Evolutionary conservation across 1,284 basidiomycete genomes (phyloP), one percentile per base, ranked within the genome.

Genomic region (Volvariella surrecta): DNA sequence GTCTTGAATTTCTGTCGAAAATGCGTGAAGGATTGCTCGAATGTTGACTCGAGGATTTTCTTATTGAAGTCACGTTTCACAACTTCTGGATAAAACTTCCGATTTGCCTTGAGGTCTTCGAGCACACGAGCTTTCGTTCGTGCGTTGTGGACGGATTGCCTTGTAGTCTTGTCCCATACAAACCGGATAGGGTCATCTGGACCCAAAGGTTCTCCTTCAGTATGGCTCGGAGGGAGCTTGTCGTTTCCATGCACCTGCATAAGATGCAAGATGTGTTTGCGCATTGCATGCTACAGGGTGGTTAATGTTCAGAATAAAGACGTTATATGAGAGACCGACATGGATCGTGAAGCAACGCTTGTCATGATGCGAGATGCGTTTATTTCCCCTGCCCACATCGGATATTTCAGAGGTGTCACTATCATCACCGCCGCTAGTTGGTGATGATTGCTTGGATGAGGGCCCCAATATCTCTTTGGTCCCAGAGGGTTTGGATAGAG

Each of bases 101-200:
- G 70, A 28, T 73, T 73, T 6, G 64, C 63, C 44, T 70, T 78
- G 42, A 86, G 59, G 52, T 84, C 79, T 3, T 62, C 61, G 18
- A 85, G 54, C 10, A 85, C 56, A 13, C 76, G 74, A 13, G 66
- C 60, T 60, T 81, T 85, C 82, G 85, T 86, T 4, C 71, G 68
- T 4, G 66, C 63, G 47, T 86, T 86, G 51, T 85, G 82, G 16
- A 75, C 66, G 0, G 81, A 84, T 51, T 85, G 80, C 47, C 75
- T 82, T 7, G 71, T 66, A 1, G 82, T 86, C 57, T 82, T 82
- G 44, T 79, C 74, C 82, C 82, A 86, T 2, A 84, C 77, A 52
- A 86, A 86, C 11, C 83, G 77, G 8, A 87, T 64, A 2, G 81
- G 72, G 16, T 78, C 68, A 16, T 64, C 54, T 4, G 63, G 49